A percentile compares a stretch with the other conserved stretches of the same genome.
These are phyloP conservation scores for Lathyrus aphaca DNA, from an alignment of 306 rosid genomes.

Conservation along the genomic window DNA sequence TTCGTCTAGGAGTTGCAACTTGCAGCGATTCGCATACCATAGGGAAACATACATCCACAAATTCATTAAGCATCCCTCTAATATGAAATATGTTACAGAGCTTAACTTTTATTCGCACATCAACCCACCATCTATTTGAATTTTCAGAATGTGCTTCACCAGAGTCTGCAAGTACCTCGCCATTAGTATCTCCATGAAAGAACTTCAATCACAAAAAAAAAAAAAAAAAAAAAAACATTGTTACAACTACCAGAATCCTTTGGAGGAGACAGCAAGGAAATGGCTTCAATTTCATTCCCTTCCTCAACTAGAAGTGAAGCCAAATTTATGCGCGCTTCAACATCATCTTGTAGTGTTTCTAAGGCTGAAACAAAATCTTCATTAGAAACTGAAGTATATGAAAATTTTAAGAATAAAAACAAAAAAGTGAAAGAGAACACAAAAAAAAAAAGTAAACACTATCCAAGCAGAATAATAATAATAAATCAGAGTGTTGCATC, in stretches of 20 bases:
- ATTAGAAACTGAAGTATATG: conserved; percentile 30
- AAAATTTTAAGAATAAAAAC: conserved; percentile 11
- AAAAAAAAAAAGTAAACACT: background rate
- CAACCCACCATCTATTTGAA: conserved; percentile 77
- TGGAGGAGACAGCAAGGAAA: conserved; percentile 74
- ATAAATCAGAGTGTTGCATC: conserved; percentile 31
- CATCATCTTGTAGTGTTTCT: conserved; percentile 60
- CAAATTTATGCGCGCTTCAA: conserved; percentile 73
- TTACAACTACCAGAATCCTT: conserved; percentile 51
- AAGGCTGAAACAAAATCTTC: conserved; percentile 58
- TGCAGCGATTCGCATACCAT: conserved; percentile 49
- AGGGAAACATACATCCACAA: conserved; percentile 53
- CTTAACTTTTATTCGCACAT: conserved; percentile 52
- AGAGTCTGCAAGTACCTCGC: conserved; percentile 51
- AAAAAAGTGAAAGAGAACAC: background rate
- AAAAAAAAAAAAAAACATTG: conserved; percentile 34
- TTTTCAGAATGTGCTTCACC: conserved; percentile 54
- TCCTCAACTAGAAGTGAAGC: conserved; percentile 90
- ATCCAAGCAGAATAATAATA: conserved; percentile 29
- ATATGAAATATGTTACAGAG: conserved; percentile 51
- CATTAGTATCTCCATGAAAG: conserved; percentile 11
- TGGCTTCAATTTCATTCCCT: conserved; percentile 75
- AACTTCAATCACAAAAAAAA: conserved; percentile 36
- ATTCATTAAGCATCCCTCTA: conserved; percentile 50
- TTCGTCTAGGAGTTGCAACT: conserved; percentile 44